Evolutionary conservation across 495 filamentous ascomycete genomes (phyloP).

Genomic region (Hypoxylon lienhwacheense): DNA sequence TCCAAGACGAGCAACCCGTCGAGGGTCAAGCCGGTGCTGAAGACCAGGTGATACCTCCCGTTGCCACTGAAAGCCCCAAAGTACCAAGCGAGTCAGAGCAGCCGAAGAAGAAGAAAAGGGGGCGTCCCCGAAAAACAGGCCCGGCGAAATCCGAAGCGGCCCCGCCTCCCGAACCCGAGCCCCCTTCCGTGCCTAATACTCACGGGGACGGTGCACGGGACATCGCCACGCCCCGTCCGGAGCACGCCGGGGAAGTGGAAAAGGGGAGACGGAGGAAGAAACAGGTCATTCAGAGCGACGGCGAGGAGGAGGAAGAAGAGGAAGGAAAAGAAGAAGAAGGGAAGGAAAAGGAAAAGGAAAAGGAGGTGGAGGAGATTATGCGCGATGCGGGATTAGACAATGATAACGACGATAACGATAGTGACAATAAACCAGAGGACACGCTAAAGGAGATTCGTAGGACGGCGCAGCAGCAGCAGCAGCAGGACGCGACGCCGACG

Average conservation of each 20-base stretch:
- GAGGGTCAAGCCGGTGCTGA: conserved; percentile 6
- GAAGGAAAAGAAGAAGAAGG: background rate
- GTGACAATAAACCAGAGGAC: too few species aligned
- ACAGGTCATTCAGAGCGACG: background rate
- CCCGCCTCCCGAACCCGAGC: conserved; percentile 6
- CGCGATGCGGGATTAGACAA: background rate
- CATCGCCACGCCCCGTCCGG: background rate
- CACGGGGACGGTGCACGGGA: background rate
- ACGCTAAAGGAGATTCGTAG: conserved; percentile 27
- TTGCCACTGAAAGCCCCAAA: conserved; percentile 2
- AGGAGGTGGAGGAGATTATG: background rate
- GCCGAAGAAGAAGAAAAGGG: conserved; percentile 37
- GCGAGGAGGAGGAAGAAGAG: background rate
- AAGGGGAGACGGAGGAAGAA: conserved; percentile 11
- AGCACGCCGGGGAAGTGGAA: background rate
- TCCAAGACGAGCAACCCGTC: background rate
- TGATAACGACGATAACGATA: conserved; percentile 8
- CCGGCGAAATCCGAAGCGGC: conserved; percentile 11
- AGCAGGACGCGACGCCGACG: too few species aligned
- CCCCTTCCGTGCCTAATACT: background rate
- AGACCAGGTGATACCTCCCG: background rate
- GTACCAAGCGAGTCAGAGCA: conserved; percentile 16
- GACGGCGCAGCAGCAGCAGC: too few species aligned
- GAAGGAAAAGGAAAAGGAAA: too few species aligned
- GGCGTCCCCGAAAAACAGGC: conserved; percentile 34